Evolutionary conservation across 139 green algal species (phyloP).

Genomic region (Chlorella ohadii): DNA sequence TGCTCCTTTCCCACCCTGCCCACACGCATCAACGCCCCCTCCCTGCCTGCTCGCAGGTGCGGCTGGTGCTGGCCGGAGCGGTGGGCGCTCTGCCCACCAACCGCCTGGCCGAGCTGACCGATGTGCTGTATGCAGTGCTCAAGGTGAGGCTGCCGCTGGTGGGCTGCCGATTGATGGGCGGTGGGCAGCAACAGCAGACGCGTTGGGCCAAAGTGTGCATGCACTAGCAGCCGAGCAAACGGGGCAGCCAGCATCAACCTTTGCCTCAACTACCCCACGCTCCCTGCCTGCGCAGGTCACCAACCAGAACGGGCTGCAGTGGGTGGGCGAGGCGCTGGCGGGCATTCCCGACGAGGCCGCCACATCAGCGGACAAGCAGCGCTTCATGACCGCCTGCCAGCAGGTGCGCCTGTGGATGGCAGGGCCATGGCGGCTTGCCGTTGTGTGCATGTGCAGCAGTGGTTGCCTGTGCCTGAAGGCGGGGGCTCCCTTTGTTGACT

Average conservation of each 20-base stretch:
- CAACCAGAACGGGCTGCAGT: conserved; percentile 50
- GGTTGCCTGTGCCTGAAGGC: too few relatives aligned
- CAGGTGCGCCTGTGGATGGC: too few relatives aligned
- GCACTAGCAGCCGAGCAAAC: too few relatives aligned
- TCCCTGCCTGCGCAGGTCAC: not conserved
- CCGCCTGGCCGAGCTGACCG: conserved; percentile 53
- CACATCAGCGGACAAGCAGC: conserved; percentile 55
- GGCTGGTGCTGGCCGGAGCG: conserved; percentile 64
- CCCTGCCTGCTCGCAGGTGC: conserved; percentile 32
- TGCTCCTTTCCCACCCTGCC: too few relatives aligned
- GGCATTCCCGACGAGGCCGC: conserved; percentile 59
- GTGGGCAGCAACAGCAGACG: not conserved
- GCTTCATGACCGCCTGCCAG: conserved; percentile 44
- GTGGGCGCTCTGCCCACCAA: conserved; percentile 58
- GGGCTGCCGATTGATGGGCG: not conserved
- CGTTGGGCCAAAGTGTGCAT: too few relatives aligned
- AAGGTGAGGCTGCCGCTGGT: conserved; percentile 37
- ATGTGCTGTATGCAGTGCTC: conserved; percentile 63
- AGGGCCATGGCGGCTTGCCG: too few relatives aligned
- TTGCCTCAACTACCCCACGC: not conserved
- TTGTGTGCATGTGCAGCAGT: too few relatives aligned
- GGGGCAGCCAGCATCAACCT: too few relatives aligned
- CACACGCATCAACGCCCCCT: conserved; percentile 8
- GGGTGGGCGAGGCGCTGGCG: conserved; percentile 54
- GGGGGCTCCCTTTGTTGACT: too few relatives aligned